Conservation (phyloP, 306 rosid genomes). For the Prinsepia uniflora region DNA sequence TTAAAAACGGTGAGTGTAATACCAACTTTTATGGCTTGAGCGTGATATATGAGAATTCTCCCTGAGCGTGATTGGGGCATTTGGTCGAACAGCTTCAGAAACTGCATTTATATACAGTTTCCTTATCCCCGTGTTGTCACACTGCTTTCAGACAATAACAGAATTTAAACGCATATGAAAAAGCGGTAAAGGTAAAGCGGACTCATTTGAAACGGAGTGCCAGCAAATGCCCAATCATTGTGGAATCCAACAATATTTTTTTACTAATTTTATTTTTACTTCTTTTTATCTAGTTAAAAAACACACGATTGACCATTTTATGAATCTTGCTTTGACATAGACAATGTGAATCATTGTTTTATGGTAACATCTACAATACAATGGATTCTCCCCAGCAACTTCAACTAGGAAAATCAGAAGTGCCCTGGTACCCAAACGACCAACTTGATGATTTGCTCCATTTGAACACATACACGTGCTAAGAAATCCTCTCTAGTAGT, state of each 20-base stretch:
- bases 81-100: too few relatives aligned
- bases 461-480: background rate
- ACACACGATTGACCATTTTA: too few relatives aligned
- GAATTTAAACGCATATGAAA: too few relatives aligned
- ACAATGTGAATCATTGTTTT: too few relatives aligned
- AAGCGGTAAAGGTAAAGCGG: too few relatives aligned
- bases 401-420: background rate
- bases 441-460: background rate
- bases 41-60: conserved; percentile 40
- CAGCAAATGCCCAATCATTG: too few relatives aligned
- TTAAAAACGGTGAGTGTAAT: conserved; percentile 40
- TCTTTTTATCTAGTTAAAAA: too few relatives aligned
- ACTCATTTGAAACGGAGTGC: too few relatives aligned
- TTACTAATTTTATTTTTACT: too few relatives aligned
- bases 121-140: background rate
- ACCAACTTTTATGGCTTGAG: conserved; percentile 52
- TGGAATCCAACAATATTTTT: too few relatives aligned
- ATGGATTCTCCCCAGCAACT: background rate
- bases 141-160: background rate
- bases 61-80: too few relatives aligned
- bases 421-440: background rate
- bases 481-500: background rate
- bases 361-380: background rate
- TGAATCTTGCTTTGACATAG: too few relatives aligned
- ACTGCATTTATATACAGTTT: conserved; percentile 32